phyloP scores from a whole-genome alignment of 768 basidiomycete species.

The Collybia sp. region DNA sequence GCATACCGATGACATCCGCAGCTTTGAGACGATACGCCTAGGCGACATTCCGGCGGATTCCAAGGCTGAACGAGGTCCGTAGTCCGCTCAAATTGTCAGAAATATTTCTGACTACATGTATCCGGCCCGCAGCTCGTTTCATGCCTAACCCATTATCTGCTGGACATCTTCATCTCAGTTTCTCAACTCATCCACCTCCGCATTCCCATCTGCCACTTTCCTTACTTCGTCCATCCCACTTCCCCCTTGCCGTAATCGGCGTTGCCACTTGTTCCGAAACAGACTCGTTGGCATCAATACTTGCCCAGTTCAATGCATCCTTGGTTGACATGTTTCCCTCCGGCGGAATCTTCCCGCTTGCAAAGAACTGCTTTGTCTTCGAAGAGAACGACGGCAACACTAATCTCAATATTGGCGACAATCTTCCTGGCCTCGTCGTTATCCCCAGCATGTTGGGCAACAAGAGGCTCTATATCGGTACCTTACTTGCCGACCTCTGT shows the following conservation, averaged over 20 bases:
- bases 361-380: conserved; percentile 82
- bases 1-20: conserved; percentile 70
- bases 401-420: conserved; percentile 51
- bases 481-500: conserved; percentile 84
- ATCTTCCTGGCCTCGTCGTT: conserved; percentile 60
- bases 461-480: conserved; percentile 83
- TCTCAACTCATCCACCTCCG: conserved; percentile 71
- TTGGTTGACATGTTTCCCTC: conserved; percentile 65
- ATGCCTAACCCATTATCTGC: conserved; percentile 71
- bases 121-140: conserved; percentile 57
- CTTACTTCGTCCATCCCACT: conserved; percentile 74
- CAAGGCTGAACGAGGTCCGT: conserved; percentile 71
- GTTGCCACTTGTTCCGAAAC: conserved; percentile 65
- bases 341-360: conserved; percentile 68
- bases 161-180: conserved; percentile 81
- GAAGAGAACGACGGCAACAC: conserved; percentile 63
- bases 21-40: conserved; percentile 69
- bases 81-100: neutral
- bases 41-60: conserved; percentile 80
- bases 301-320: conserved; percentile 61
- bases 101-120: conserved; percentile 7
- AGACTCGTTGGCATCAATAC: conserved; percentile 47
- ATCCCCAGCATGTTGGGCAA: conserved; percentile 87
- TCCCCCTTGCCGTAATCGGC: conserved; percentile 86
- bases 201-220: conserved; percentile 62